These are phyloP conservation scores for Craterostigma plantagineum DNA, from an alignment of 257 asterid genomes.

Conservation along the genomic window DNA sequence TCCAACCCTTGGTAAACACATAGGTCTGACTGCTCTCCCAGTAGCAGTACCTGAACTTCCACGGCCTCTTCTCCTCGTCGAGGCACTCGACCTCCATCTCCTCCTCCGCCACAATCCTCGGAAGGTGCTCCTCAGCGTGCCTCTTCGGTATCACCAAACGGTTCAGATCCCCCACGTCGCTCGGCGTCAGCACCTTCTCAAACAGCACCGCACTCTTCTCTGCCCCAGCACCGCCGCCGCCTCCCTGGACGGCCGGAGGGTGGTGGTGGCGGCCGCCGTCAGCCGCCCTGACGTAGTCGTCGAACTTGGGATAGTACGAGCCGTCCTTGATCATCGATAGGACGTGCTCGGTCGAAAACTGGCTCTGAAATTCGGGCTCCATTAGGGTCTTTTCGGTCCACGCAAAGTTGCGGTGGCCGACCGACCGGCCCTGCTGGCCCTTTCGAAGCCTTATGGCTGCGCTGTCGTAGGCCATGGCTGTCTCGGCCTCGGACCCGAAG, in stretches of 20 bases:
- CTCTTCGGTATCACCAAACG: slow-evolving; percentile 47
- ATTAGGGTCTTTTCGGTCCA: slow-evolving; percentile 9
- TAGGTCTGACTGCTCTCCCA: slow-evolving; percentile 72
- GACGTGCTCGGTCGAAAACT: slow-evolving; percentile 29
- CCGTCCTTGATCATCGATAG: slow-evolving; percentile 58
- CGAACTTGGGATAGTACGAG: slow-evolving; percentile 23
- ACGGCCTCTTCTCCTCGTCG: slow-evolving; percentile 23
- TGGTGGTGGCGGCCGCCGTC: slow-evolving; percentile 3
- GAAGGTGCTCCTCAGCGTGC: slow-evolving; percentile 21
- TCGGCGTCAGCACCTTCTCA: slow-evolving; percentile 41
- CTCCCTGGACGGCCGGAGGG: not conserved
- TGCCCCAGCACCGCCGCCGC: not conserved
- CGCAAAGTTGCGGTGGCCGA: slow-evolving; percentile 28
- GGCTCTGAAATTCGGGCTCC: slow-evolving; percentile 23
- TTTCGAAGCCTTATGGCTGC: slow-evolving; percentile 38
- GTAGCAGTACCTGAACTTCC: slow-evolving; percentile 56
- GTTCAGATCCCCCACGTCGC: slow-evolving; percentile 32
- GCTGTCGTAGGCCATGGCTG: slow-evolving; percentile 60
- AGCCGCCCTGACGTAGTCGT: slow-evolving; percentile 17
- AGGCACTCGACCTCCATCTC: slow-evolving; percentile 24
- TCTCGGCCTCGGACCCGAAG: slow-evolving; percentile 38
- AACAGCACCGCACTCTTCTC: slow-evolving; percentile 26
- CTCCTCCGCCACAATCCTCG: slow-evolving; percentile 10
- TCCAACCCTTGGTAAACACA: slow-evolving; percentile 67
- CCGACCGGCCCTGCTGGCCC: too few species aligned